phyloP scores from a whole-genome alignment of 148 eudicot genomes.

The Diospyros kaki region DNA sequence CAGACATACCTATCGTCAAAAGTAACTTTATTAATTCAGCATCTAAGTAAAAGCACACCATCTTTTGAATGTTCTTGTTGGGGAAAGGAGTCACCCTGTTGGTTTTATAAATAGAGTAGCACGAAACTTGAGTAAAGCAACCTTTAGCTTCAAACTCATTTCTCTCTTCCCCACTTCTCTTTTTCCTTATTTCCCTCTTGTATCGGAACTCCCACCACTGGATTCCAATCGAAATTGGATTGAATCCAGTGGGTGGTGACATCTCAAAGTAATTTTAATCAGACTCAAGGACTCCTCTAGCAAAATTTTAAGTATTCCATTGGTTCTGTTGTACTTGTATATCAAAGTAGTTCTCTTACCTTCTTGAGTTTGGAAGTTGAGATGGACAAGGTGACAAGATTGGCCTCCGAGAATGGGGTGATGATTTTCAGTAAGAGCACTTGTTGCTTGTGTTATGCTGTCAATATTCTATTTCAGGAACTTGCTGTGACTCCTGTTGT shows the following conservation, averaged over 20 bases:
- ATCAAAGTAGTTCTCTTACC: not conserved
- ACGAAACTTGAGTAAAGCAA: constrained; percentile 30
- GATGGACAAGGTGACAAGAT: constrained; percentile 70
- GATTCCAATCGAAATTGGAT: constrained; percentile 9
- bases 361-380: constrained; percentile 1
- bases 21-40: constrained; percentile 38
- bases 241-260: constrained; percentile 3
- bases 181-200: not conserved
- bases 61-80: constrained; percentile 41
- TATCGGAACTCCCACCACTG: not conserved
- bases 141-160: constrained; percentile 21
- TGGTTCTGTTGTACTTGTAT: not conserved
- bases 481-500: constrained; percentile 59
- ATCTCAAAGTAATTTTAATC: not conserved
- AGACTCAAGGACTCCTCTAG: not conserved
- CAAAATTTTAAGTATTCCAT: not conserved
- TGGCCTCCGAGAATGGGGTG: constrained; percentile 66
- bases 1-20: constrained; percentile 19
- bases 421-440: constrained; percentile 90
- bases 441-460: constrained; percentile 85
- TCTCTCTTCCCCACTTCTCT: constrained; percentile 4
- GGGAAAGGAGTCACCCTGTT: constrained; percentile 21
- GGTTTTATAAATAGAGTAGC: constrained; percentile 49
- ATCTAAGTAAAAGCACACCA: constrained; percentile 46
- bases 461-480: constrained; percentile 66